Base-by-base conservation (phyloP, 2,329 filamentous ascomycete genomes). In the Blastomyces gilchristii region DNA sequence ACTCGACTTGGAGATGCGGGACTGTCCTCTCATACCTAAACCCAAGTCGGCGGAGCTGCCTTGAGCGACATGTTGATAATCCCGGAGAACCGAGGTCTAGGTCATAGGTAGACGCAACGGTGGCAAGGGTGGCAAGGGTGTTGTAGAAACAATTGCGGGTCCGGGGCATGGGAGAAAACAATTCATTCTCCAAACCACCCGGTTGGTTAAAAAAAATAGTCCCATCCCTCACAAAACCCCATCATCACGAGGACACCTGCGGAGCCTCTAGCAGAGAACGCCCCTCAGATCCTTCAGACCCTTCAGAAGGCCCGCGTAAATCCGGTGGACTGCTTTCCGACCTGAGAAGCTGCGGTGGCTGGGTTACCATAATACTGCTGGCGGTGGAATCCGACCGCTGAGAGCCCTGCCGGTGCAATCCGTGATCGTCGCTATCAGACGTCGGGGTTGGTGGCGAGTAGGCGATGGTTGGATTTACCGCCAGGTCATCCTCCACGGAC, bases 371-470 rank as follows among this genome's bases (percentile, higher is more conserved):
- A 8, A 63, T 18, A 37, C 50, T 63, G 56, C 63, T 64, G 14
- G 53, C 39, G 22, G 58, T 61, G 9, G 65, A 65, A 41, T 50
- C 56, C 34, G 65, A 62, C 34, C 57, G 53, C 54, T 59, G 61
- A 22, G 63, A 63, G 50, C 61, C 41, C 9, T 62, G 52, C 28
- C 59, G 57, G 25, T 64, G 63, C 34, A 65, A 64, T 6, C 22
- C 22, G 57, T 70, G 70, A 11, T 68, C 68, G 22, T 68, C 68
- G 1, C 61, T 61, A 12, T 68, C 67, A 8, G 69, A 70, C 0
- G 70, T 71, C 5, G 76, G 76, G 7, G 76, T 78, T 11, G 75
- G 76, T 14, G 76, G 76, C 11, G 73, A 69, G 64, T 77, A 77
- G 1, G 72, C 68, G 58, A 74, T 70, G 1, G 67, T 71, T 8